Evolutionary conservation across 2,329 filamentous ascomycete species (phyloP).

Genomic region (Cercospora sojina): DNA sequence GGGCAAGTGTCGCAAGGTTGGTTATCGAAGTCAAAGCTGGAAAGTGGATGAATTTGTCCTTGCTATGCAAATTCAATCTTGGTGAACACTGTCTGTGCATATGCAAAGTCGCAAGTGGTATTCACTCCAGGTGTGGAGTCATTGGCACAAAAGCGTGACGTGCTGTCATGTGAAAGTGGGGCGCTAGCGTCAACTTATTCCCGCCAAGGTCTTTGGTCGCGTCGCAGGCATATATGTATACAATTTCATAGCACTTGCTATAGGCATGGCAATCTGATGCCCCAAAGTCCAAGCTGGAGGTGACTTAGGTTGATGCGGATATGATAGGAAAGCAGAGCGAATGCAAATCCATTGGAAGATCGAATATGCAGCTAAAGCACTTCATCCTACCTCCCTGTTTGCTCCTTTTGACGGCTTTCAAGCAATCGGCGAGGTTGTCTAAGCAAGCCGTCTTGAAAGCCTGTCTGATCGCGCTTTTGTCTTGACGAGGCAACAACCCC

Average conservation of each 20-base stretch:
- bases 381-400: not conserved
- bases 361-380: not conserved
- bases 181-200: not conserved
- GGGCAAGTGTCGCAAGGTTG: not conserved
- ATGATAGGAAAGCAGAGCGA: not conserved
- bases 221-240: not conserved
- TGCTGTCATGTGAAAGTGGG: slow-evolving; percentile 9
- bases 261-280: not conserved
- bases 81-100: not conserved
- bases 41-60: not conserved
- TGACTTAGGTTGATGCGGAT: not conserved
- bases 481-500: not conserved
- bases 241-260: not conserved
- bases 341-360: not conserved
- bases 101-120: not conserved
- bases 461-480: not conserved
- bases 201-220: not conserved
- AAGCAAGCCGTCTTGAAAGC: not conserved
- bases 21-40: not conserved
- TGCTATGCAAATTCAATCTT: not conserved
- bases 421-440: not conserved
- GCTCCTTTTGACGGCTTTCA: not conserved
- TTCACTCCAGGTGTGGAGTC: not conserved
- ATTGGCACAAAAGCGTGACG: not conserved
- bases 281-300: not conserved